phyloP scores from a whole-genome alignment of 2,329 filamentous ascomycete species.

The Aspergillus clavatus region DNA sequence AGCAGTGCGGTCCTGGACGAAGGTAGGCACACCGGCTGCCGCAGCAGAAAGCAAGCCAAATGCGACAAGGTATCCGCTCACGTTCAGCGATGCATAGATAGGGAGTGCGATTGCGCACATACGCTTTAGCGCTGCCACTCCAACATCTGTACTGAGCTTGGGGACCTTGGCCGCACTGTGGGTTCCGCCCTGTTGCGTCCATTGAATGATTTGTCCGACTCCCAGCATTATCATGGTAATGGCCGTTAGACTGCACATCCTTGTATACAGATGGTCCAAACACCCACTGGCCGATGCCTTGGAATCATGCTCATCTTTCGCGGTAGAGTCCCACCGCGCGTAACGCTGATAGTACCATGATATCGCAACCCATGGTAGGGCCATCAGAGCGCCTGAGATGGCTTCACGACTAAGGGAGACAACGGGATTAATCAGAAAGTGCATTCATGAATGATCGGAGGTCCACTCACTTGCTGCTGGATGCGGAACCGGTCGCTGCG shows the following conservation, averaged over 20 bases:
- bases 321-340: constrained; percentile 12
- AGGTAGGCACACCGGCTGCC: constrained; percentile 41
- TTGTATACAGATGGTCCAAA: constrained; percentile 18
- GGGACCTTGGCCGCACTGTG: constrained; percentile 14
- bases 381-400: constrained; percentile 45
- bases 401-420: constrained; percentile 39
- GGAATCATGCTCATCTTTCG: constrained; percentile 6
- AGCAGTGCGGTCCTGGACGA: constrained; percentile 13
- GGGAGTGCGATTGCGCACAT: constrained; percentile 47
- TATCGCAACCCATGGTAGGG: constrained; percentile 33
- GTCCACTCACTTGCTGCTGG: constrained; percentile 14
- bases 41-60: constrained; percentile 47
- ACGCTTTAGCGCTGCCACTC: constrained; percentile 26
- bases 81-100: constrained; percentile 52
- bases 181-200: constrained; percentile 7
- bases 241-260: constrained; percentile 27
- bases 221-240: constrained; percentile 30
- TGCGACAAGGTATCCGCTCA: constrained; percentile 52
- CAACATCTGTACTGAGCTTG: constrained; percentile 12
- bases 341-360: constrained; percentile 34
- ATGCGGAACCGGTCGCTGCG: neutral
- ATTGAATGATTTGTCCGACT: constrained; percentile 20
- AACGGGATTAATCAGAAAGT: neutral
- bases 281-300: constrained; percentile 7
- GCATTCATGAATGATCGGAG: neutral